A percentile compares a stretch with the other conserved stretches of the same genome.
Evolutionary conservation across 306 rosid genomes (phyloP).

Genomic region (Rosa persica): DNA sequence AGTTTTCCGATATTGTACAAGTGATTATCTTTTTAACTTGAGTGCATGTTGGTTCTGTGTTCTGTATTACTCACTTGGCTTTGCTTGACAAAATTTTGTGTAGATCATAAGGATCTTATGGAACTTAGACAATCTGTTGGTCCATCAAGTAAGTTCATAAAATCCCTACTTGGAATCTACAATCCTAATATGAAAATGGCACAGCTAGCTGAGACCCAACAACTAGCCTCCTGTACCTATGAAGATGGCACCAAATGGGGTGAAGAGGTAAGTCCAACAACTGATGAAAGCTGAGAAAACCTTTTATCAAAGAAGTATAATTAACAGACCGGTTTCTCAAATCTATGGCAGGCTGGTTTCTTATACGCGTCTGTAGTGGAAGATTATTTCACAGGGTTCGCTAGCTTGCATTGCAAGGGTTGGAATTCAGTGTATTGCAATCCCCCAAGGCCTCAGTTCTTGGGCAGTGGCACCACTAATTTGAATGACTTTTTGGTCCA

Average conservation of each 20-base stretch:
- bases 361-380: slow-evolving; percentile 52
- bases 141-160: slow-evolving; percentile 56
- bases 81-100: neutral
- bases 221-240: slow-evolving; percentile 56
- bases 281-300: neutral
- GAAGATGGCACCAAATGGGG: slow-evolving; percentile 68
- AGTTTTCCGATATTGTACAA: no score
- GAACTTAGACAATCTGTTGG: slow-evolving; percentile 45
- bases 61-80: neutral
- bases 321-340: neutral
- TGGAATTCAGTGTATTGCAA: slow-evolving; percentile 64
- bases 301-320: neutral
- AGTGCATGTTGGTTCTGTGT: neutral
- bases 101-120: slow-evolving; percentile 34
- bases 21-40: no score
- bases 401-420: slow-evolving; percentile 50
- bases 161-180: slow-evolving; percentile 33
- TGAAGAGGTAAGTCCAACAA: slow-evolving; percentile 37
- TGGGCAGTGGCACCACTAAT: slow-evolving; percentile 53
- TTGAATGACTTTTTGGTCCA: slow-evolving; percentile 62
- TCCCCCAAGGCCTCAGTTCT: slow-evolving; percentile 67
- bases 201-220: slow-evolving; percentile 33
- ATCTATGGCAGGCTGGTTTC: slow-evolving; percentile 62
- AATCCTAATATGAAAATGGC: slow-evolving; percentile 19
- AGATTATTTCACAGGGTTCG: slow-evolving; percentile 60